Evolutionary conservation across 352 stramenopile species (phyloP), one percentile per base, ranked within the genome.

Genomic region (Pythium sp.): DNA sequence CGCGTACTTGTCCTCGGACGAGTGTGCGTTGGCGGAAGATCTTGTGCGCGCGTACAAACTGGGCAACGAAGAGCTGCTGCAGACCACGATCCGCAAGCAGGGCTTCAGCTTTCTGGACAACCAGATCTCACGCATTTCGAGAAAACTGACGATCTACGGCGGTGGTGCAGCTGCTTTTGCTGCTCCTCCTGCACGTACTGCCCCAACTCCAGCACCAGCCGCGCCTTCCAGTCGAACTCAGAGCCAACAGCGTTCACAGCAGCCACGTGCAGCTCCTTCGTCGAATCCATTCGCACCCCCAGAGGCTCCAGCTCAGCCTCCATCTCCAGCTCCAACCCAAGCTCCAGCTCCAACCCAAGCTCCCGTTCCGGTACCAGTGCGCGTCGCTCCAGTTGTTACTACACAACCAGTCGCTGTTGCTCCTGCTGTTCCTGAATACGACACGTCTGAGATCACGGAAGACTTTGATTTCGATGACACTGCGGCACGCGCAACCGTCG

Each of bases 91-190:
- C 51, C 81, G 83, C 55, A 94, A 93, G 64, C 82, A 87, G 32
- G 77, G 79, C 47, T 91, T 92, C 58, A 80, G 86, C 67, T 89
- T 89, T 41, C 70, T 94, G 36, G 87, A 94, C 71, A 92, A 92
- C 71, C 80, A 90, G 71, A 82, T 93, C 65, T 82, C 82, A 8
- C 80, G 82, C 2, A 68, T 93, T 49, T 84, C 78, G 47, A 80
- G 87, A 46, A 91, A 90, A 54, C 68, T 94, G 20, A 88, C 82
- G 8, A 70, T 94, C 32, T 93, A 88, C 65, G 80, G 75, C 18
- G 61, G 62, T 3, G 64, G 58, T 1, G 66, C 32, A 15, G 38
- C 32, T 53, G 24, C 36, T 28, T 28, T 46, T 18, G 32, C 56
- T 49, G 47, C 43, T 60, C 6, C 51, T n/a, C 11, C 14, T 46